A percentile compares a stretch with the other conserved stretches of the same genome.
These are phyloP conservation scores for Colletotrichum chlorophyti DNA, from an alignment of 2,329 filamentous ascomycete genomes.

Conservation along the genomic window DNA sequence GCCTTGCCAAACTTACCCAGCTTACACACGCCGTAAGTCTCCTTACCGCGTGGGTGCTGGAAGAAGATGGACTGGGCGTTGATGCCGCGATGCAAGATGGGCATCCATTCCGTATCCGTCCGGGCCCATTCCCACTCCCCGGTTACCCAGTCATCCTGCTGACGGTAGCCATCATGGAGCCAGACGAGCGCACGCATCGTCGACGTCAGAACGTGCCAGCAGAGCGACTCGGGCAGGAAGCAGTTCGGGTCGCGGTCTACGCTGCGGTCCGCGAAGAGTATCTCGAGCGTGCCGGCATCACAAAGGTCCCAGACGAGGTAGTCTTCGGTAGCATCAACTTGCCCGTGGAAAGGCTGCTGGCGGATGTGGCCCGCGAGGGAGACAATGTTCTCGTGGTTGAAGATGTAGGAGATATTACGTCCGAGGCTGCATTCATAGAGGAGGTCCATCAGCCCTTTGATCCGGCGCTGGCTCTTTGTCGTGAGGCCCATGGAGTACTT, in stretches of 20 bases:
- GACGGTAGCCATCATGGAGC: constrained; percentile 56
- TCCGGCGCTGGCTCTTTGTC: constrained; percentile 30
- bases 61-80: constrained; percentile 57
- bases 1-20: constrained; percentile 55
- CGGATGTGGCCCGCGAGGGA: constrained; percentile 47
- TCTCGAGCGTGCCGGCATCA: constrained; percentile 55
- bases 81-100: constrained; percentile 58
- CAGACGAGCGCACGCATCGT: constrained; percentile 57
- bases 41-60: constrained; percentile 51
- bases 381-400: constrained; percentile 59
- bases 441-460: constrained; percentile 33
- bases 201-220: constrained; percentile 61
- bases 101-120: constrained; percentile 53
- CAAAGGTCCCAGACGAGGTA: constrained; percentile 59
- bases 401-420: constrained; percentile 40
- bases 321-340: constrained; percentile 32
- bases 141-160: constrained; percentile 29
- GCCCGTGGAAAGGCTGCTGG: constrained; percentile 30
- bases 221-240: constrained; percentile 58
- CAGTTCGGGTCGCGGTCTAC: constrained; percentile 32
- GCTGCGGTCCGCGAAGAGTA: constrained; percentile 41
- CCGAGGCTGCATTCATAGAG: constrained; percentile 39
- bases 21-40: constrained; percentile 62
- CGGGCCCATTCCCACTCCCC: constrained; percentile 18
- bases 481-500: constrained; percentile 17